Evolutionary conservation across 441 rosid species (phyloP).

Genomic region (Biscutella auriculata): DNA sequence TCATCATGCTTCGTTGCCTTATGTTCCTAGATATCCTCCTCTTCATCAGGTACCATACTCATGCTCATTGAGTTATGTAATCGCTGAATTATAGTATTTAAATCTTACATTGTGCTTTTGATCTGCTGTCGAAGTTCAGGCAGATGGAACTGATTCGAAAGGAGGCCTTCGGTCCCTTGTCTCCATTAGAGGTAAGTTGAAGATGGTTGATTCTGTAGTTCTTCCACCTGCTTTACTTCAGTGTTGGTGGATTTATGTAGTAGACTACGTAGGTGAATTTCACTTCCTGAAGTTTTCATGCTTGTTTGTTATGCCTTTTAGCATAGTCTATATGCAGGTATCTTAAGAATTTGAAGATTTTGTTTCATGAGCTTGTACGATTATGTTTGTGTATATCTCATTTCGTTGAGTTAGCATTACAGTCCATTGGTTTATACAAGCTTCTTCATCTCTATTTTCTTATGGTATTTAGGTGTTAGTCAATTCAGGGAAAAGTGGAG

Average conservation of each 20-base stretch:
- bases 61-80: neutral
- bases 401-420: neutral
- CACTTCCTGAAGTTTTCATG: neutral
- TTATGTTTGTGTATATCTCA: neutral
- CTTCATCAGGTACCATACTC: conserved; percentile 31
- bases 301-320: neutral
- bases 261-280: neutral
- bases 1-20: conserved; percentile 53
- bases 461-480: conserved; percentile 41
- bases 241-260: neutral
- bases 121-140: conserved; percentile 28
- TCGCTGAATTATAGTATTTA: neutral
- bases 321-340: neutral
- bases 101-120: conserved; percentile 5
- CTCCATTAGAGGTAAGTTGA: conserved; percentile 33
- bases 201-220: neutral
- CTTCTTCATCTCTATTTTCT: neutral
- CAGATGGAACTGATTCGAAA: conserved; percentile 25
- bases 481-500: conserved; percentile 67
- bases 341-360: neutral
- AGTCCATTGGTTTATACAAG: neutral
- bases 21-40: conserved; percentile 61
- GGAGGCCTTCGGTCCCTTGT: conserved; percentile 47
- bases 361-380: neutral
- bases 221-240: neutral